Base-by-base conservation (phyloP, 108 stramenopile species). In the Licmophora abbreviata region DNA sequence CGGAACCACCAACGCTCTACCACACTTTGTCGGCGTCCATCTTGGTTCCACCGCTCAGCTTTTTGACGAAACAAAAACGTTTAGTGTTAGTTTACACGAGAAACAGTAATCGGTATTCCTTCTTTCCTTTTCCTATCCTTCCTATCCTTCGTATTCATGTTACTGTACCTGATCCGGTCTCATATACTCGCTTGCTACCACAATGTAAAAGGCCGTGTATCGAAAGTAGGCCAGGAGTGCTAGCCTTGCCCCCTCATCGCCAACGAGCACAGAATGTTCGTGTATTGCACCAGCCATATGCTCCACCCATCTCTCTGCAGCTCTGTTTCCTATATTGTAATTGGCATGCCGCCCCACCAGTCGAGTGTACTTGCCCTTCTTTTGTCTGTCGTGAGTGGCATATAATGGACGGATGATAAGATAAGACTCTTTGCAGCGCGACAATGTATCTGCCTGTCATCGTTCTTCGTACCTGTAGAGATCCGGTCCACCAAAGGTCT, bases 281-380 rank as follows among this genome's bases (percentile, higher is more conserved):
- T 74, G 51, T 9, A 85, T 68, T 4, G 87, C 80, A 7, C 33
- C 40, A 27, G 68, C 49, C 87, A 88, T 88, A 47, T 82, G 83
- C 9, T 72, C 34, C 21, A 85, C 45, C 83, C 87, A 88, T 22
- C 63, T 64, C 51, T 79, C 57, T 23, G 87, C 87, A 8, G 83
- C 80, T 23, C 29, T 31, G 18, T 59, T 48, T 28, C 73, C 73
- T 44, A 88, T 83, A 8, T 51, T 42, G 45, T 82, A 88, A 44
- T 74, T 73, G 21, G 87, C 83, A 61, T 88, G 87, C 29, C 87
- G 56, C 37, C 87, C 87, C n/a, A 72, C 83, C 32, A 88, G 57
- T 23, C 87, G 49, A 1, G 72, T 74, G 42, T 80, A 76, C 40
- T 82, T 84, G 3, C 87, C 87, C 58, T 88, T 88, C 49, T 77